phyloP scores from a whole-genome alignment of 306 rosid species.

The Begonia loranthoides region DNA sequence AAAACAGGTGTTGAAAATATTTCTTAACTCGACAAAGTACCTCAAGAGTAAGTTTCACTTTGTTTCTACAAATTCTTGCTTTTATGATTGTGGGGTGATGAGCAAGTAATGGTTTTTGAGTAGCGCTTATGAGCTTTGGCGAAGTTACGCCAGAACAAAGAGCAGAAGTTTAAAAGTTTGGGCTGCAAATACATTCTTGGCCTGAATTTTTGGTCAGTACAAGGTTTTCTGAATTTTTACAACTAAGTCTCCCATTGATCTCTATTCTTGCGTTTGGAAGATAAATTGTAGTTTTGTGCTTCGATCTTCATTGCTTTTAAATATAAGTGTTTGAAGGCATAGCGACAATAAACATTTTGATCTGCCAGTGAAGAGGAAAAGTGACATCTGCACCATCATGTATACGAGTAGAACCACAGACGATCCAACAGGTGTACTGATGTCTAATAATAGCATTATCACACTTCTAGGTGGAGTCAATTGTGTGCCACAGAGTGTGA shows the following conservation, averaged over 20 bases:
- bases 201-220: conserved; percentile 58
- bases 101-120: conserved; percentile 10
- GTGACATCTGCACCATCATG: conserved; percentile 89
- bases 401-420: conserved; percentile 97
- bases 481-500: conserved; percentile 43
- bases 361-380: conserved; percentile 63
- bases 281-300: too few species aligned
- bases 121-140: conserved; percentile 90
- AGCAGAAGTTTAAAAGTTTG: conserved; percentile 48
- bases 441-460: conserved; percentile 80
- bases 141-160: conserved; percentile 62
- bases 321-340: conserved; percentile 35
- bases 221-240: too few species aligned
- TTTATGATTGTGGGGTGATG: neutral
- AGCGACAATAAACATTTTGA: conserved; percentile 51
- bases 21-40: conserved; percentile 44
- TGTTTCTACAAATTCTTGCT: conserved; percentile 15
- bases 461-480: conserved; percentile 68
- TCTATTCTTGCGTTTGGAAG: too few species aligned
- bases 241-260: too few species aligned
- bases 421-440: conserved; percentile 88
- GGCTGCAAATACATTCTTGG: conserved; percentile 62
- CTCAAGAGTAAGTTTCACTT: conserved; percentile 48
- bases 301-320: too few species aligned
- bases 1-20: conserved; percentile 76